Conservation (phyloP, 2,329 filamentous ascomycete genomes). For the Aspergillus glaucus region DNA sequence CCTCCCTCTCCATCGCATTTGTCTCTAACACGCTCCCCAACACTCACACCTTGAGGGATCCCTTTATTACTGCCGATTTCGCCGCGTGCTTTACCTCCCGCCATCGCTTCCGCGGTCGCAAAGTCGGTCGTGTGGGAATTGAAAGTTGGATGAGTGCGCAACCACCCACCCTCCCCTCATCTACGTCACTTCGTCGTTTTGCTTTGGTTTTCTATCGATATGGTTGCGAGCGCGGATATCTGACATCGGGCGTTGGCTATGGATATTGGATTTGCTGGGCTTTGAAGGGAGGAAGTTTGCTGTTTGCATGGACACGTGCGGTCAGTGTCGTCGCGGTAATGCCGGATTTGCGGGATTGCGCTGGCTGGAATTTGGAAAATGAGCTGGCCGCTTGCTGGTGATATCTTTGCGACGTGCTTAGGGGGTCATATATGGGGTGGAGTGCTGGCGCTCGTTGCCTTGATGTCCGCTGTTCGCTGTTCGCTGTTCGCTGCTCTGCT, state of each 20-base stretch:
- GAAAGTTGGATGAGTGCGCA: constrained; percentile 2
- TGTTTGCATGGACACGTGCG: background rate
- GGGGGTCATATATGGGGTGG: background rate
- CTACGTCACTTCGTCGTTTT: background rate
- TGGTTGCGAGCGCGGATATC: background rate
- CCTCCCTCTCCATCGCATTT: background rate
- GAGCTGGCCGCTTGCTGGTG: background rate
- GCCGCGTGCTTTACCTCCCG: background rate
- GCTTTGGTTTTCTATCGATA: background rate
- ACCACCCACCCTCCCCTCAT: constrained; percentile 2
- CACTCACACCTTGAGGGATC: no score
- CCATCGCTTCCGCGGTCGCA: background rate
- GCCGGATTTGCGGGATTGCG: background rate
- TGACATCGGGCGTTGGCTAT: background rate
- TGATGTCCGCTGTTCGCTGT: background rate
- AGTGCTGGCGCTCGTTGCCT: background rate
- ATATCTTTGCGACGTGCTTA: background rate
- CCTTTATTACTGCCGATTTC: background rate
- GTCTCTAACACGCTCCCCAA: background rate
- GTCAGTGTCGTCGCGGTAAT: background rate
- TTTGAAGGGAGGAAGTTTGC: background rate
- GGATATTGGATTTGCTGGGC: background rate
- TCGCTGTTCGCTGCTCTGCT: background rate
- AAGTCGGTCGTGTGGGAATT: background rate
- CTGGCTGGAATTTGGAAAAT: background rate